These are phyloP conservation scores for Backusella westeae DNA, from an alignment of 192 early-diverging fungal species.

Conservation along the genomic window DNA sequence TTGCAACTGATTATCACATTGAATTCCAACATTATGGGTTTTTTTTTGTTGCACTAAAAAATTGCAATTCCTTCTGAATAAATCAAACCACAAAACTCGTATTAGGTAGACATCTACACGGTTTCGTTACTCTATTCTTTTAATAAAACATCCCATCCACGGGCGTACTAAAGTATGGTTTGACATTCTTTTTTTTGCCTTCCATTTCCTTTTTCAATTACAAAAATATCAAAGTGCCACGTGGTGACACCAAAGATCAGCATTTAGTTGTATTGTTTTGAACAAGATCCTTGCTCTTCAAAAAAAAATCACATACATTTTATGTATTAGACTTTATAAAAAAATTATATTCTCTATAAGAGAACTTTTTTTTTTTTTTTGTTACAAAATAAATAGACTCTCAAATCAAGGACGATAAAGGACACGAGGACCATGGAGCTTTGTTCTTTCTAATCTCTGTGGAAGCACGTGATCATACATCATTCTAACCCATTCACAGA, in stretches of 20 bases:
- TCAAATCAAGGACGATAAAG: slow-evolving; percentile 26
- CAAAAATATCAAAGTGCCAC: slow-evolving; percentile 4
- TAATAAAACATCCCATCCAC: neutral
- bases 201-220: neutral
- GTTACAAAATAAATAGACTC: no score
- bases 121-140: no score
- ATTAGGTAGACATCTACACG: no score
- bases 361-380: no score
- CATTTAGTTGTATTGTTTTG: neutral
- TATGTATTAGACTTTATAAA: neutral
- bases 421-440: slow-evolving; percentile 24
- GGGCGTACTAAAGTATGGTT: neutral
- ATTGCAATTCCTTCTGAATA: neutral
- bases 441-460: slow-evolving; percentile 25
- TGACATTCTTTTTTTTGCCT: neutral
- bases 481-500: slow-evolving; percentile 37
- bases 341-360: no score
- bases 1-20: neutral
- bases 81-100: neutral
- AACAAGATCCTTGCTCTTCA: neutral
- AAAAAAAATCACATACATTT: neutral
- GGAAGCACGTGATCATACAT: slow-evolving; percentile 37
- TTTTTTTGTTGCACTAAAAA: neutral
- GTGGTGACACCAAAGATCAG: slow-evolving; percentile 11
- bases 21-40: neutral